Evolutionary conservation across 176 grass and related monocot species (phyloP), one percentile per base, ranked within the genome.

Genomic region (Carex cristatella): DNA sequence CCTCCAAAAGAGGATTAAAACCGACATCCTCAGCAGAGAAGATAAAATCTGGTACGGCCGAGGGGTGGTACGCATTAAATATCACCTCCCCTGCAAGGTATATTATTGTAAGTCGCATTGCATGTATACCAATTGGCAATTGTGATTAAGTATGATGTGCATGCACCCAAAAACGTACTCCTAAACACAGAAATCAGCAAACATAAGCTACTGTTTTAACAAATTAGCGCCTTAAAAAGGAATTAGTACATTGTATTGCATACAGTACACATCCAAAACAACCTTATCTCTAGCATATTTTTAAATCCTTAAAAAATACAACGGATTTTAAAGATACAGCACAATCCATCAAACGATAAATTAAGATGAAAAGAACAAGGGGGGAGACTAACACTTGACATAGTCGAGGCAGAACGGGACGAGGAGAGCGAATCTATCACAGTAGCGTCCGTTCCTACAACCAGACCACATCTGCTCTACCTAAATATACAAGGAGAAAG

Each of bases 331-430:
- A 3, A 31, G 48, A 55, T 4, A 78, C 37, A 19, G 15, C 10
- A 15, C 37, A 71, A 71, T 23, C 3, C 16, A 23, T 11, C n/a
- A 44, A 67, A 55, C 1, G 62, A 61, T 28, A 84, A 53, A 87
- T 40, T 48, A 1, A 75, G 79, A 4, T 61, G 60, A 79, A 80
- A 15, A 70, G n/a, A 72, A 51, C 15, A 65, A 4, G 32, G 27
- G 27, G 71, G 1, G 46, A 12, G 84, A 60, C 61, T 95, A 81
- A 98, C 95, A 98, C 80, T 92, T 81, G 90, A 98, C 87, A 86
- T 90, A 93, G 83, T 98, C 93, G 81, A 98, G 95, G 95, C 95
- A 98, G 91, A 98, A 95, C 74, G 95, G 95, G 85, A 98, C 61
- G 33, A 84, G 79, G 80, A 98, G 91, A 57, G 86, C 90, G 88